Conservation (phyloP, 2,329 filamentous ascomycete genomes). For the Myriangium duriaei region DNA sequence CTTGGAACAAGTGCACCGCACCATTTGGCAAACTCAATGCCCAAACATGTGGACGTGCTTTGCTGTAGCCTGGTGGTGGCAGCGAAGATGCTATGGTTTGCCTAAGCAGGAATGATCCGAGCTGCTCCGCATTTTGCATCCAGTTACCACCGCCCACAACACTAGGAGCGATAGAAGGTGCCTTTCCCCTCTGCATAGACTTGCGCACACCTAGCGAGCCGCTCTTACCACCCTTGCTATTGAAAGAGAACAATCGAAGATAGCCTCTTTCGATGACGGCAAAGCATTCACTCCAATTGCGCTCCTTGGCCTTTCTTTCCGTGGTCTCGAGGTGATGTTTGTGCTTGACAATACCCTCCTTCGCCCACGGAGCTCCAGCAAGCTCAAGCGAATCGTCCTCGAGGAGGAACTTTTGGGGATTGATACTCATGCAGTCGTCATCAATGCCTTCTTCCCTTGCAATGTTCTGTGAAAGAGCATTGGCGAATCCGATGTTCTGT, state of each 20-base stretch:
- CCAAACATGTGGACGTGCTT: conserved; percentile 83
- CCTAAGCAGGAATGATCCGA: conserved; percentile 76
- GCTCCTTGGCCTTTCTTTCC: conserved; percentile 85
- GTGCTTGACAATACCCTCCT: conserved; percentile 90
- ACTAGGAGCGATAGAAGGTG: conserved; percentile 39
- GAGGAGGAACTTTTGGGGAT: conserved; percentile 41
- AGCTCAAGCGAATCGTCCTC: conserved; percentile 90
- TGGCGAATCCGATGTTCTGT: conserved; percentile 94
- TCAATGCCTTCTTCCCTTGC: conserved; percentile 64
- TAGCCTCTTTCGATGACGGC: conserved; percentile 92
- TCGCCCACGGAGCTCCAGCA: conserved; percentile 91
- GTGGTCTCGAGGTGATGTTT: conserved; percentile 89
- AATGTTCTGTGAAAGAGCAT: conserved; percentile 90
- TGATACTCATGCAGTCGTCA: conserved; percentile 24
- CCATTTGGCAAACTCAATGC: conserved; percentile 83
- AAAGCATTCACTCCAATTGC: conserved; percentile 91
- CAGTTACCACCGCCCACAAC: conserved; percentile 92
- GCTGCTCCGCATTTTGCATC: conserved; percentile 88
- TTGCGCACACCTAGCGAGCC: conserved; percentile 25
- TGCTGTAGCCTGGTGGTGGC: conserved; percentile 85
- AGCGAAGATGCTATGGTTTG: conserved; percentile 86
- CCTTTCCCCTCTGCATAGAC: conserved; percentile 14
- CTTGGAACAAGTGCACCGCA: conserved; percentile 95
- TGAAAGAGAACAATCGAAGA: conserved; percentile 89
- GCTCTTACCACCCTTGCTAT: conserved; percentile 48